Base-by-base conservation (phyloP, 805 yeast species). In the Suhomyces emberorum region DNA sequence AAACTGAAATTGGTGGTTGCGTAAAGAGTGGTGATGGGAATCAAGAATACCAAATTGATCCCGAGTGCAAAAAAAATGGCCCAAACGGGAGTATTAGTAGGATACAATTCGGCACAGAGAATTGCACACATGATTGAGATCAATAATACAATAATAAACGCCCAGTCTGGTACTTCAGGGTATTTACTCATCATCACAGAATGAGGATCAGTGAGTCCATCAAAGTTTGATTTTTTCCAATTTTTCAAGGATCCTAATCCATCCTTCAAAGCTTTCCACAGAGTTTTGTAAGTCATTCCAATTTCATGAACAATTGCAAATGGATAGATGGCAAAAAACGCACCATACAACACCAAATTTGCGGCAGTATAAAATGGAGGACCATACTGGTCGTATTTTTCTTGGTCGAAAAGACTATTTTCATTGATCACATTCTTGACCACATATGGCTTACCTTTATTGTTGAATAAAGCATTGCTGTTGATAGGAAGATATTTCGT, bases 51-150 rank as follows among this genome's bases (percentile, higher is more conserved):
- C 28, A 70, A 56, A 43, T 75, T 76, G 28, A 78, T 58, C 16
- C 65, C 79, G 26, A 76, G 47, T 4, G 75, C 68, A 43, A 78
- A 68, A 59, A 77, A 71, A 27, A 78, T 61, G 18, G 76, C 72
- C 83, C 83, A 78, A 16, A 77, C 75, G 14, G 83, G 82, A 4
- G 82, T 74, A 33, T 75, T 59, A 2, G 59, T 62, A 3, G 69
- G 69, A 29, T 57, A 63, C 9, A 59, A 34, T 30, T 48, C 28
- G 10, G 59, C 63, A 34, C 64, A 57, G 3, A 54, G 28, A 11
- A 63, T 52, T 3, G 63, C 67, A 30, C 52, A 47, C 3, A 41
- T 20, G 8, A 44, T 45, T 15, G 54, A 45, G 14, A 46, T 29
- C 10, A 49, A 15, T 21, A 55, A 38, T 20, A 55, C 51, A 19